phyloP scores from a whole-genome alignment of 1,284 basidiomycete species.

The Porphyrellus sp. region DNA sequence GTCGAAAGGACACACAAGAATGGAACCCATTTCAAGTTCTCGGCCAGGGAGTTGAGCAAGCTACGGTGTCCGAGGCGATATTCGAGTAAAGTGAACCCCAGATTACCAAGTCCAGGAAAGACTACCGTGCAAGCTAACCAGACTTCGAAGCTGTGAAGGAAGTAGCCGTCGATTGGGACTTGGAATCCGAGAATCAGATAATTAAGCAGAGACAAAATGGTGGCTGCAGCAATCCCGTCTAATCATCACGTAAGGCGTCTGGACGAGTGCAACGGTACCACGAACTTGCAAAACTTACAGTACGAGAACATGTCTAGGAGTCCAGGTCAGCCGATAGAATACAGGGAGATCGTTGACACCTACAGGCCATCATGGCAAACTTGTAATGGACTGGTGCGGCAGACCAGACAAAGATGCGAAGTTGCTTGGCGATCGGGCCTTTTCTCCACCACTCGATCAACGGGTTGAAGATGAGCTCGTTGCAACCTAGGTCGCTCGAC shows the following conservation, averaged over 20 bases:
- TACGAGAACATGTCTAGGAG: conserved; percentile 82
- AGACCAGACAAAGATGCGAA: conserved; percentile 77
- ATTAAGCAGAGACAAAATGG: conserved; percentile 64
- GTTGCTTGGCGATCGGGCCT: conserved; percentile 76
- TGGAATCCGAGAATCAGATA: conserved; percentile 71
- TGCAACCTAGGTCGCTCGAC: conserved; percentile 54
- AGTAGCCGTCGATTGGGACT: conserved; percentile 61
- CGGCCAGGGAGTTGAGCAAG: conserved; percentile 45
- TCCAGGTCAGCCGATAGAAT: conserved; percentile 12
- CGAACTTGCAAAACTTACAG: conserved; percentile 40
- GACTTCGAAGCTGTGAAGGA: conserved; percentile 70
- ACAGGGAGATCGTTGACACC: conserved; percentile 39
- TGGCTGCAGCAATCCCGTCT: conserved; percentile 74
- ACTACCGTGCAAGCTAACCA: conserved; percentile 75
- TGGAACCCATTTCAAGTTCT: conserved; percentile 74
- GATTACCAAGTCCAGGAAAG: conserved; percentile 70
- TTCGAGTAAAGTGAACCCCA: conserved; percentile 69
- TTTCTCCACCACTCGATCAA: conserved; percentile 66
- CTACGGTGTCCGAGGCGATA: conserved; percentile 69
- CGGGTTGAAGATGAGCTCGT: conserved; percentile 71
- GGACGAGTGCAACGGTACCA: neutral
- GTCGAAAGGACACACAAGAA: conserved; percentile 61
- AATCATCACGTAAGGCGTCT: neutral
- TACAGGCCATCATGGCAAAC: conserved; percentile 71
- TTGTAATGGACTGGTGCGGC: conserved; percentile 79